Base-by-base conservation (phyloP, 352 stramenopile genomes). In the Thalassiosira hispida region DNA sequence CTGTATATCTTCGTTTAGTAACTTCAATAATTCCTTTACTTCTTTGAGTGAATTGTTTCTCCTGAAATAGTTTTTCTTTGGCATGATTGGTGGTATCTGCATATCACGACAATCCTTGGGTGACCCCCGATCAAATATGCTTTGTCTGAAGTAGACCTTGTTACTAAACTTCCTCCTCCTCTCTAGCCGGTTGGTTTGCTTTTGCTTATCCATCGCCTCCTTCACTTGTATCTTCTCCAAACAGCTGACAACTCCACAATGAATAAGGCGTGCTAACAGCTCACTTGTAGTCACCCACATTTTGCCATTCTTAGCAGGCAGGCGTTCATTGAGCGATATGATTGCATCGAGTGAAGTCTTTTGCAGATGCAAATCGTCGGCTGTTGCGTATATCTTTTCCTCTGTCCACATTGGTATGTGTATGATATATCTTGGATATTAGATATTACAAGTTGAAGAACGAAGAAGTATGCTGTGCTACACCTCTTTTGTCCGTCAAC, bases 31-130 rank as follows among this genome's bases (percentile, higher is more conserved):
- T 56, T 27, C 12, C 12, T 51, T n/a, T 23, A 46, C 38, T 23
- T 20, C 18, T 7, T n/a, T 23, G 18, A 6, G 7, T 7, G 47
- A 5, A 56, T 18, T 29, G 1, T 29, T 56, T 56, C 40, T 56
- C 6, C 16, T 27, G 23, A 56, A 56, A n/a, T 33, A 56, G 16
- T 56, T 53, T 20, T 53, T 56, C 51, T 35, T 40, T 18, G 51
- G 51, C 51, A 38, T 16, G 7, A 33, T 29, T 29, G 29, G 12
- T 23, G 1, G 18, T 4, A 18, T 16, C 12, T 38, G 1, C 18
- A 16, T 16, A 2, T 14, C 18, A 22, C 51, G 22, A 14, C 38
- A 8, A 20, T 60, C 51, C 6, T 35, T 60, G 12, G 51, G 51
- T 4, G 51, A 40, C 8, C 40, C 40, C 16, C 31, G n/a, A 3